Evolutionary conservation across 257 asterid species (phyloP).

Genomic region (Jaltomata sinuosa): DNA sequence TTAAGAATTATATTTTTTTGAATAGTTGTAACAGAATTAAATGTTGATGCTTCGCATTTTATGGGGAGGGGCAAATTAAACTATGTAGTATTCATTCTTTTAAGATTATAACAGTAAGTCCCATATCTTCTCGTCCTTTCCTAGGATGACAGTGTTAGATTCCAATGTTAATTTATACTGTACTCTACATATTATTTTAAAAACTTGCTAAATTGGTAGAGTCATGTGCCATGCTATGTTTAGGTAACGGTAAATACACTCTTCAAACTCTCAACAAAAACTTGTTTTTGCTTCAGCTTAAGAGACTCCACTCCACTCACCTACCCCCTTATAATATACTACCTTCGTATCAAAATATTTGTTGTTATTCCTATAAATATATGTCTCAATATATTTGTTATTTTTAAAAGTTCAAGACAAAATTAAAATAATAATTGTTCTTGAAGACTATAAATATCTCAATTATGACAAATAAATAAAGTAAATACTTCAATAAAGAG

Average conservation of each 20-base stretch:
- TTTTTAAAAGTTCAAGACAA: too few relatives aligned
- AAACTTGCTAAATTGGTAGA: conserved; percentile 1
- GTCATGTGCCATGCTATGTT: background rate
- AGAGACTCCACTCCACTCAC: background rate
- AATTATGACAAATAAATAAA: too few relatives aligned
- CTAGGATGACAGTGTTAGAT: conserved; percentile 13
- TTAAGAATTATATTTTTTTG: background rate
- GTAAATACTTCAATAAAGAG: too few relatives aligned
- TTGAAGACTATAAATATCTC: too few relatives aligned
- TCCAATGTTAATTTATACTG: conserved; percentile 12
- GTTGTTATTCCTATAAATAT: too few relatives aligned
- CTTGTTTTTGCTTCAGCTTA: background rate
- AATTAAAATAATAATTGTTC: too few relatives aligned
- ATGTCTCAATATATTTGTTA: background rate
- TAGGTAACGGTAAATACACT: background rate
- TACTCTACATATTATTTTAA: background rate
- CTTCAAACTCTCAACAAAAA: background rate
- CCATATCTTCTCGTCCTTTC: conserved; percentile 19
- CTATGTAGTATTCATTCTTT: background rate
- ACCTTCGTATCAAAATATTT: background rate
- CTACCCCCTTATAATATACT: background rate
- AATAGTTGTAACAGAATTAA: background rate
- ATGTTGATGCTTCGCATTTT: background rate
- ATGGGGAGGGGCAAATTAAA: background rate
- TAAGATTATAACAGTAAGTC: conserved; percentile 7